Percentiles rank a stretch among this genome's conserved stretches.
phyloP scores from a whole-genome alignment of 1,139 yeast species.

The Yamadazyma dendronema region DNA sequence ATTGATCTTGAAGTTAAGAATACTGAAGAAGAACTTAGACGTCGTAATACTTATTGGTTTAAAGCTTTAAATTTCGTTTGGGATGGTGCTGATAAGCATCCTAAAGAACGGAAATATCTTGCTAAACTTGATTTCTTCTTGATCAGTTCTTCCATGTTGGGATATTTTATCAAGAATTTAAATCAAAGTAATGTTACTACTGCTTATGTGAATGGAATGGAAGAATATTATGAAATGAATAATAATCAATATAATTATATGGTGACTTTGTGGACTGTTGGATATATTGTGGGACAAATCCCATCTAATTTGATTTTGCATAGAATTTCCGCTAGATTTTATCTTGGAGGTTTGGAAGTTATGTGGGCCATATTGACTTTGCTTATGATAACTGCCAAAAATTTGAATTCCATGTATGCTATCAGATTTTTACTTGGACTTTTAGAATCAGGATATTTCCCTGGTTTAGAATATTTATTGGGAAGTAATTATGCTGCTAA shows the following conservation, averaged over 20 bases:
- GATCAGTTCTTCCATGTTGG: slow-evolving; percentile 43
- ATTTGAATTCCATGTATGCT: slow-evolving; percentile 49
- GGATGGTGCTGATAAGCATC: slow-evolving; percentile 37
- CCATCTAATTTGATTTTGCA: slow-evolving; percentile 57
- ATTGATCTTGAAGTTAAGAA: slow-evolving; percentile 30
- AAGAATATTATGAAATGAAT: slow-evolving; percentile 49
- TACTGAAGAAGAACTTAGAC: slow-evolving; percentile 28
- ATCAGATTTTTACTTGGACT: slow-evolving; percentile 58
- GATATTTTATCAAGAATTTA: slow-evolving; percentile 36
- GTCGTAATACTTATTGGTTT: slow-evolving; percentile 24
- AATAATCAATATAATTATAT: slow-evolving; percentile 55
- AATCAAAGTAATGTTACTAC: slow-evolving; percentile 48
- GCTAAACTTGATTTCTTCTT: slow-evolving; percentile 45
- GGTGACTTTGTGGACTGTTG: slow-evolving; percentile 55
- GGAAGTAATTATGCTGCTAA: slow-evolving; percentile 34
- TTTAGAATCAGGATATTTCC: slow-evolving; percentile 59
- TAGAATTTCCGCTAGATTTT: slow-evolving; percentile 51
- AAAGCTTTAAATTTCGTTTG: slow-evolving; percentile 36
- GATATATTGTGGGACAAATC: slow-evolving; percentile 58
- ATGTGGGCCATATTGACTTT: slow-evolving; percentile 59
- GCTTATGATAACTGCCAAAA: slow-evolving; percentile 44
- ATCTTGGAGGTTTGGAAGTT: slow-evolving; percentile 52
- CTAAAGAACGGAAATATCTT: slow-evolving; percentile 39
- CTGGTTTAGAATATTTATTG: slow-evolving; percentile 51
- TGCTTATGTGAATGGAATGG: slow-evolving; percentile 65